phyloP scores from a whole-genome alignment of 2,329 filamentous ascomycete species.

The Penicillium sp. region DNA sequence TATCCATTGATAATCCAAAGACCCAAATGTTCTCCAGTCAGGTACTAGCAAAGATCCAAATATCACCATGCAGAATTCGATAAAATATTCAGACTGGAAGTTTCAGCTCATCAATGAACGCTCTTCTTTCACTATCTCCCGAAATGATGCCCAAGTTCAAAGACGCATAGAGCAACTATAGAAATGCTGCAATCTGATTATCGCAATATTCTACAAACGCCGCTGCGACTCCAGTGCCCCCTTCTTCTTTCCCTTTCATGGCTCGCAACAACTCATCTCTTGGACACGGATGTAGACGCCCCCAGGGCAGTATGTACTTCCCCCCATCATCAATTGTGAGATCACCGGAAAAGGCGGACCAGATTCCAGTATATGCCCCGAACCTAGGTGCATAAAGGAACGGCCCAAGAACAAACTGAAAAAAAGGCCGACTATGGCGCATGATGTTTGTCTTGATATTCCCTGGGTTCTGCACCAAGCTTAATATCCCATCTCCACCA shows the following conservation, averaged over 20 bases:
- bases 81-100: background rate
- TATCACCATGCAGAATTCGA: background rate
- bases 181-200: constrained; percentile 1
- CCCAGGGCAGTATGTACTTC: constrained; percentile 12
- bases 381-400: constrained; percentile 6
- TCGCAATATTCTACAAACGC: constrained; percentile 21
- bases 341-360: constrained; percentile 10
- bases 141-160: background rate
- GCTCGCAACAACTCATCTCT: constrained; percentile 8
- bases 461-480: constrained; percentile 14
- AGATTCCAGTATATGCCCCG: constrained; percentile 12
- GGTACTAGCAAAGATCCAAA: background rate
- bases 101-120: background rate
- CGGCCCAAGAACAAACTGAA: constrained; percentile 2
- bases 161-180: background rate
- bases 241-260: constrained; percentile 6
- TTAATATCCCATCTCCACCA: constrained; percentile 3
- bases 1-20: background rate
- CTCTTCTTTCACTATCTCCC: background rate
- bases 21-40: background rate
- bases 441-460: constrained; percentile 6
- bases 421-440: constrained; percentile 8
- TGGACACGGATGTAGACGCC: constrained; percentile 7
- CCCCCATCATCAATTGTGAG: constrained; percentile 9
- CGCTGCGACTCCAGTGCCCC: constrained; percentile 1